Percentiles rank a stretch among this genome's conserved stretches.
Conservation (phyloP, 805 yeast genomes). For the Hanseniaspora singularis region DNA sequence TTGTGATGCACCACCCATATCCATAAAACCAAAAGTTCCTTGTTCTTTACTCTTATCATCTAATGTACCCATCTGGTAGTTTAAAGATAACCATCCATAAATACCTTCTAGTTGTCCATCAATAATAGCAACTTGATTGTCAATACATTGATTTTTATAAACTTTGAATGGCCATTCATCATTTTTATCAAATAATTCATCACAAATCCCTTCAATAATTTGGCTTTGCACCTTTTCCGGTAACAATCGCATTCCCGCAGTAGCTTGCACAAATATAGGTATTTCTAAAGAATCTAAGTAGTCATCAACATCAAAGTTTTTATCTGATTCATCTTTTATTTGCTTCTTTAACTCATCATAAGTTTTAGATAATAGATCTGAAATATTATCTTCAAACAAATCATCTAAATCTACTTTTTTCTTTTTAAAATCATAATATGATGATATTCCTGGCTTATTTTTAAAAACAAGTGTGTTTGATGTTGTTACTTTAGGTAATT, state of each 20-base stretch:
- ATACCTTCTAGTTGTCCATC: slow-evolving; percentile 93
- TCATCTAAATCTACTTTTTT: slow-evolving; percentile 11
- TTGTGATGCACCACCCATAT: slow-evolving; percentile 98
- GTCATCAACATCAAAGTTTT: slow-evolving; percentile 63
- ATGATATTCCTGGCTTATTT: slow-evolving; percentile 74
- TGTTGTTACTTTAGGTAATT: slow-evolving; percentile 56
- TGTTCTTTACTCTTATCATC: slow-evolving; percentile 23
- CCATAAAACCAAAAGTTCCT: slow-evolving; percentile 79
- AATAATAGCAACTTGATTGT: slow-evolving; percentile 64
- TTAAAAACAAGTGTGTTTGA: slow-evolving; percentile 59
- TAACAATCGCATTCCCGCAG: slow-evolving; percentile 90
- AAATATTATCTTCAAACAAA: slow-evolving; percentile 39
- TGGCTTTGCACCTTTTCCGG: slow-evolving; percentile 40
- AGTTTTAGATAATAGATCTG: slow-evolving; percentile 59
- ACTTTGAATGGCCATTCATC: slow-evolving; percentile 28
- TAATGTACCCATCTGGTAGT: slow-evolving; percentile 63
- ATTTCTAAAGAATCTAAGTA: slow-evolving; percentile 46
- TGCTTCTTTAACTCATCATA: slow-evolving; percentile 44
- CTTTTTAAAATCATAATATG: slow-evolving; percentile 19
- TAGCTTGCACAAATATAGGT: slow-evolving; percentile 83
- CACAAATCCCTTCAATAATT: slow-evolving; percentile 53
- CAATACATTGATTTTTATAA: slow-evolving; percentile 42
- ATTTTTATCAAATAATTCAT: slow-evolving; percentile 15
- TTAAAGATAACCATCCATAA: slow-evolving; percentile 90
- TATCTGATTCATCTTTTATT: slow-evolving; percentile 31